A percentile compares a stretch with the other conserved stretches of the same genome.
These are phyloP conservation scores for Mycena venus DNA, from an alignment of 768 basidiomycete genomes.

Conservation along the genomic window DNA sequence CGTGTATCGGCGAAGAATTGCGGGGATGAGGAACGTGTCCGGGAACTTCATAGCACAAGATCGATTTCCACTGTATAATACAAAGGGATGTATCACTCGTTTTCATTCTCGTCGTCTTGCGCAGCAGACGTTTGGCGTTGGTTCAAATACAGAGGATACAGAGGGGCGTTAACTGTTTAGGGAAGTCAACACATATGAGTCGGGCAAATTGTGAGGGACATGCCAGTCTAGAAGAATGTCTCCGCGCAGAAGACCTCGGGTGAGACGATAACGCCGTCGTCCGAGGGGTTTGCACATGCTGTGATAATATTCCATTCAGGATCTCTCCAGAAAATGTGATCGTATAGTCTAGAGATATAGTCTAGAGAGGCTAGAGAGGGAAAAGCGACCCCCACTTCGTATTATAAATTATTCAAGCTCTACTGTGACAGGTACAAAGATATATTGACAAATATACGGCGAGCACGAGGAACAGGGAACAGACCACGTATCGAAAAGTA, in stretches of 20 bases:
- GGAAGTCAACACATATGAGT: constrained; percentile 6
- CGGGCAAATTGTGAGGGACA: constrained; percentile 1
- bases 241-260: constrained; percentile 8
- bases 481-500: no score
- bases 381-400: no score
- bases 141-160: constrained; percentile 8
- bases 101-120: constrained; percentile 3
- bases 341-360: no score
- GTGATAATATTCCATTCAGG: constrained; percentile 3
- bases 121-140: constrained; percentile 1
- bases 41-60: background rate
- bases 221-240: constrained; percentile 7
- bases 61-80: constrained; percentile 3
- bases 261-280: constrained; percentile 6
- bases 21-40: background rate
- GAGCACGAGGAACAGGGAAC: no score
- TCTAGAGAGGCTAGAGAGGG: no score
- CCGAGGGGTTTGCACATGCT: constrained; percentile 7
- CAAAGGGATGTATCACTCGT: constrained; percentile 3
- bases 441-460: no score
- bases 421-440: no score
- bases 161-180: constrained; percentile 1
- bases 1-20: no score
- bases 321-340: constrained; percentile 7
- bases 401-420: no score